Evolutionary conservation across 805 yeast genomes (phyloP).

Genomic region (Debaryomyces hansenii): DNA sequence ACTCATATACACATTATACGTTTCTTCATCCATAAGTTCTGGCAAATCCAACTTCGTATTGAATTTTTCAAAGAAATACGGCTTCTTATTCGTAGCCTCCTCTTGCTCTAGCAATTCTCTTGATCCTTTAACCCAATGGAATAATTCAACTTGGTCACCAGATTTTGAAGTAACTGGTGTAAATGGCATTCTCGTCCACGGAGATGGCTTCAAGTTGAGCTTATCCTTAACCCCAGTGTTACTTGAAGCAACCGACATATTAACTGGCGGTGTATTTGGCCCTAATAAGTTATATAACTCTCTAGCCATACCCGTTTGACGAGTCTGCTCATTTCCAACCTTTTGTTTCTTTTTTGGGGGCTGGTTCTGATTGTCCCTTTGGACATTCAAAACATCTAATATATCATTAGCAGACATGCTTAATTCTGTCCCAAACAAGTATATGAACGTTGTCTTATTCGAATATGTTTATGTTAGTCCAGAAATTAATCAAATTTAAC

Average conservation of each 20-base stretch:
- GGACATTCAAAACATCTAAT: slow-evolving; percentile 74
- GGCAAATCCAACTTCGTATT: slow-evolving; percentile 73
- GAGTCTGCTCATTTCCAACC: slow-evolving; percentile 17
- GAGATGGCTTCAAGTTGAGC: slow-evolving; percentile 66
- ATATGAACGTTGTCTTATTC: too few relatives aligned
- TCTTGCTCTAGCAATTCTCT: slow-evolving; percentile 41
- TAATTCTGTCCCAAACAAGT: background rate
- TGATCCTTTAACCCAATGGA: slow-evolving; percentile 88
- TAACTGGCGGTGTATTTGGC: slow-evolving; percentile 85
- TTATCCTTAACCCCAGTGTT: slow-evolving; percentile 66
- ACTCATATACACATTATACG: slow-evolving; percentile 54
- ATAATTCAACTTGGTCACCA: slow-evolving; percentile 45
- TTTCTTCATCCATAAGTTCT: slow-evolving; percentile 56
- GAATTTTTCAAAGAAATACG: slow-evolving; percentile 73
- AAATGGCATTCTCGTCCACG: slow-evolving; percentile 78
- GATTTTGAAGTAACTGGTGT: slow-evolving; percentile 50
- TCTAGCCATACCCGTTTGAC: slow-evolving; percentile 75
- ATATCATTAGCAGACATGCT: slow-evolving; percentile 53
- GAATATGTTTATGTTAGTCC: background rate
- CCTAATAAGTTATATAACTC: slow-evolving; percentile 88
- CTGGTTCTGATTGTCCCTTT: slow-evolving; percentile 42
- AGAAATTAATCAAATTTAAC: background rate
- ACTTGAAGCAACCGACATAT: slow-evolving; percentile 24
- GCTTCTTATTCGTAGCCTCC: slow-evolving; percentile 25
- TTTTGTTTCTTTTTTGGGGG: slow-evolving; percentile 45